These are phyloP conservation scores for Cystobasidium pallidum DNA, from an alignment of 1,284 basidiomycete genomes.

Conservation along the genomic window DNA sequence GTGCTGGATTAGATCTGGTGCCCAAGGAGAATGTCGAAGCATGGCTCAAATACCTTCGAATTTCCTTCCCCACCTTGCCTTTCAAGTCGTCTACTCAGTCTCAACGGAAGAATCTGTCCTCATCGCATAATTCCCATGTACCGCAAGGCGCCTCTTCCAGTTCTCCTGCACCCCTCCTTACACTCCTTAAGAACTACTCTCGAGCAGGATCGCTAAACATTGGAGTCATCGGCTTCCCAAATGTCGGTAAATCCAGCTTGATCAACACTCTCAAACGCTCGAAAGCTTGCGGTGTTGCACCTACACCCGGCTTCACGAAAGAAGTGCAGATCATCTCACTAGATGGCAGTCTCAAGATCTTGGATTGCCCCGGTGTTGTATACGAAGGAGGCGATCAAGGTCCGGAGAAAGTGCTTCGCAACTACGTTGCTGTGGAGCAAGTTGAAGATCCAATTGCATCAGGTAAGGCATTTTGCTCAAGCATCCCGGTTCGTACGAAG, in stretches of 20 bases:
- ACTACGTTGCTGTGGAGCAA: constrained; percentile 89
- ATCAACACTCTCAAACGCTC: constrained; percentile 93
- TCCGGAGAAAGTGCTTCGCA: constrained; percentile 79
- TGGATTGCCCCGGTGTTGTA: constrained; percentile 96
- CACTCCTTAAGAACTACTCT: constrained; percentile 83
- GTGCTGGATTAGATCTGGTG: constrained; percentile 71
- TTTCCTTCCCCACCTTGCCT: constrained; percentile 88
- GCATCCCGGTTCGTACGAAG: too few species aligned
- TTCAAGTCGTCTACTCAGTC: constrained; percentile 84
- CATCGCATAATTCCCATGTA: constrained; percentile 66
- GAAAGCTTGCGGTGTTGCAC: constrained; percentile 90
- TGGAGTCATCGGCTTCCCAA: constrained; percentile 94
- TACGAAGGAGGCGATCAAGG: constrained; percentile 66
- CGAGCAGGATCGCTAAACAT: constrained; percentile 66
- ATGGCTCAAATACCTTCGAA: constrained; percentile 87
- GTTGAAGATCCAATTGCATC: constrained; percentile 87
- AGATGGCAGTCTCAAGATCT: constrained; percentile 86
- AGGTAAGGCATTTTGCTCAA: too few species aligned
- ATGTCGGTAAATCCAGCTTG: constrained; percentile 93
- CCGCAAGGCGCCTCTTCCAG: constrained; percentile 63
- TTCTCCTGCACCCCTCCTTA: constrained; percentile 71
- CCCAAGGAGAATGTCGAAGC: constrained; percentile 83
- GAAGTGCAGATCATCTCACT: constrained; percentile 91
- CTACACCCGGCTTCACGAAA: constrained; percentile 92
- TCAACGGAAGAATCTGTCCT: constrained; percentile 79